Evolutionary conservation across 768 basidiomycete genomes (phyloP).

Genomic region (Pholiota conissans): DNA sequence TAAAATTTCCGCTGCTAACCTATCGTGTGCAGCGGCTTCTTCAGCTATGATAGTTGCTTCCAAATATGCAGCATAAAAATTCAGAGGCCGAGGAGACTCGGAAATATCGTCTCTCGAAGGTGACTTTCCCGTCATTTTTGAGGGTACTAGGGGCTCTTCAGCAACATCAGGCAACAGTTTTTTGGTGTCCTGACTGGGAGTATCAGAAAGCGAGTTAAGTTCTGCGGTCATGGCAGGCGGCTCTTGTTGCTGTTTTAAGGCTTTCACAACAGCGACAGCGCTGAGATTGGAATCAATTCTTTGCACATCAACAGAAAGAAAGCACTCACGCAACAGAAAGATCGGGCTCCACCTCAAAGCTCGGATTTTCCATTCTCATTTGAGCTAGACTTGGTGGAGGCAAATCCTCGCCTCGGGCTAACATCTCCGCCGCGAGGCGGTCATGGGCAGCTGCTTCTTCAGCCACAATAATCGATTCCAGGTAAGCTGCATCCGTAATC

Average conservation of each 20-base stretch:
- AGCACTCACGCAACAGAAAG: slow-evolving; percentile 1
- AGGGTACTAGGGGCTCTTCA: too few species aligned
- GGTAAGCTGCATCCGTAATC: slow-evolving; percentile 30
- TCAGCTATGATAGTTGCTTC: slow-evolving; percentile 31
- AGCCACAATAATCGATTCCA: slow-evolving; percentile 28
- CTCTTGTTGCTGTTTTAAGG: too few species aligned
- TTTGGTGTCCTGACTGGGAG: too few species aligned
- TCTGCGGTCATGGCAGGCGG: too few species aligned
- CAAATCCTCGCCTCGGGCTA: slow-evolving; percentile 29
- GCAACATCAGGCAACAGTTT: too few species aligned
- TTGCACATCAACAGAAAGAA: too few species aligned
- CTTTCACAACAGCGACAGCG: too few species aligned
- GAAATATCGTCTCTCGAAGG: too few species aligned
- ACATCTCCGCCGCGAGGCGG: slow-evolving; percentile 37
- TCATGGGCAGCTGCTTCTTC: slow-evolving; percentile 43
- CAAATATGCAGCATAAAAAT: slow-evolving; percentile 32
- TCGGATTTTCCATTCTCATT: slow-evolving; percentile 17
- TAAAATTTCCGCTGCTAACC: slow-evolving; percentile 38
- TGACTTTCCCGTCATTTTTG: too few species aligned
- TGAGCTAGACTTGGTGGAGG: slow-evolving; percentile 26
- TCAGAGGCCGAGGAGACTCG: slow-evolving; percentile 24
- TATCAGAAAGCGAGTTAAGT: too few species aligned
- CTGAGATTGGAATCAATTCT: too few species aligned
- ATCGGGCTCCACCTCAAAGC: slow-evolving; percentile 20
- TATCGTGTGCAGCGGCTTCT: slow-evolving; percentile 40